A percentile compares a stretch with the other conserved stretches of the same genome.
phyloP scores from a whole-genome alignment of 345 rosid species.

The Turritis glabra region DNA sequence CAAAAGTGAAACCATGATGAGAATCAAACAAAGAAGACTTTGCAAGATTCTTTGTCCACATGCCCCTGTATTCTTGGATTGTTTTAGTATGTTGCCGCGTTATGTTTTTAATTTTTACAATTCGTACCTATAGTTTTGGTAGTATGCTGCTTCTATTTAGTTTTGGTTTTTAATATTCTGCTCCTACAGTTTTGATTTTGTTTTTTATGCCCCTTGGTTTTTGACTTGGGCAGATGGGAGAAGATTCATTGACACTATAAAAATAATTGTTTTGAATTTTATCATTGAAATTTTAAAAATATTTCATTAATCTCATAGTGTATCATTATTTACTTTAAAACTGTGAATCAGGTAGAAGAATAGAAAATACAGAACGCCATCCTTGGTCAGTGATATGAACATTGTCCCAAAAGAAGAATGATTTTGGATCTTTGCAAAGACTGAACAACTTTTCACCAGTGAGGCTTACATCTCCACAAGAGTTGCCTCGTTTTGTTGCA shows the following conservation, averaged over 20 bases:
- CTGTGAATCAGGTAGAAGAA: constrained; percentile 26
- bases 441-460: constrained; percentile 45
- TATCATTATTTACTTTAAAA: neutral
- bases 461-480: constrained; percentile 48
- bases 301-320: neutral
- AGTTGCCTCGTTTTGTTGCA: neutral
- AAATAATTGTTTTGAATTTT: no score
- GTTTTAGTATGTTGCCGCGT: neutral
- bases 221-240: no score
- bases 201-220: neutral
- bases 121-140: neutral
- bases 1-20: constrained; percentile 22
- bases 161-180: neutral
- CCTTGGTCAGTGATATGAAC: constrained; percentile 61
- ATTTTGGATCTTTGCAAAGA: constrained; percentile 51
- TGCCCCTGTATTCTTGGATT: neutral
- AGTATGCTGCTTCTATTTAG: neutral
- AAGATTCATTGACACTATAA: no score
- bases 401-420: constrained; percentile 66
- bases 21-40: constrained; percentile 13
- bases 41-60: neutral
- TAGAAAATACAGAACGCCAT: constrained; percentile 53
- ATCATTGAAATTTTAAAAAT: neutral
- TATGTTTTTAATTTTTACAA: neutral
- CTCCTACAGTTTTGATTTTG: neutral